Evolutionary conservation across 345 rosid genomes (phyloP).

Genomic region (Pelargonium nanum): DNA sequence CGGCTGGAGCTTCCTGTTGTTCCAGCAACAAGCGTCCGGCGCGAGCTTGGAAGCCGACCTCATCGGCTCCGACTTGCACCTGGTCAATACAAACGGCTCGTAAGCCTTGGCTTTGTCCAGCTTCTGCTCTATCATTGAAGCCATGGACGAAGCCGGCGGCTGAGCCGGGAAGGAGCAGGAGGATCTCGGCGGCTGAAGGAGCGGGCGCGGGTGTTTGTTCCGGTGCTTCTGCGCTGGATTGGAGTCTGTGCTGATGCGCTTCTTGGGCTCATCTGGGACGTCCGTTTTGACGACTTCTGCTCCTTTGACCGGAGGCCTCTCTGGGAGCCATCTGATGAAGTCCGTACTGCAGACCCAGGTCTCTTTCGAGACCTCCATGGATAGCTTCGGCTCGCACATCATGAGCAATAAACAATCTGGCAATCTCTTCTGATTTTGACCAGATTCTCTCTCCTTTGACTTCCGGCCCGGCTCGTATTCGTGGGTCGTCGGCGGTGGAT

Average conservation of each 20-base stretch:
- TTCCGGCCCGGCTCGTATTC: slow-evolving; percentile 29
- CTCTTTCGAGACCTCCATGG: slow-evolving; percentile 95
- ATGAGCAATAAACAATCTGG: slow-evolving; percentile 81
- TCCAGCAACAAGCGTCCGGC: slow-evolving; percentile 77
- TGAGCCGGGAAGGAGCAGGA: slow-evolving; percentile 75
- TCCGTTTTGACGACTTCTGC: slow-evolving; percentile 14
- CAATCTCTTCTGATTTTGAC: slow-evolving; percentile 25
- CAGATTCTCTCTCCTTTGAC: slow-evolving; percentile 30
- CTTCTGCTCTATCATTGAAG: slow-evolving; percentile 44
- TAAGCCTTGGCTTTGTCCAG: slow-evolving; percentile 38
- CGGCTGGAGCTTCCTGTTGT: slow-evolving; percentile 81
- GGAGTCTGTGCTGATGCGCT: slow-evolving; percentile 32
- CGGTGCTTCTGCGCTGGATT: slow-evolving; percentile 5
- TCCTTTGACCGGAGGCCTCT: slow-evolving; percentile 29
- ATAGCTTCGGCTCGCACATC: slow-evolving; percentile 98
- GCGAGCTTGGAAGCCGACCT: slow-evolving; percentile 54
- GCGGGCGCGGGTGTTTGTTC: slow-evolving; percentile 13
- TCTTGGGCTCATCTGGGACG: slow-evolving; percentile 34
- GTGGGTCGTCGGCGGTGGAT: slow-evolving; percentile 4
- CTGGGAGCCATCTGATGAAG: slow-evolving; percentile 63
- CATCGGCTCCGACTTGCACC: slow-evolving; percentile 95
- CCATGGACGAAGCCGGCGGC: slow-evolving; percentile 26
- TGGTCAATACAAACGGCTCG: slow-evolving; percentile 59
- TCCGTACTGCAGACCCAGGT: slow-evolving; percentile 94
- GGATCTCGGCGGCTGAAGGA: slow-evolving; percentile 62